Conservation (phyloP, 2,329 filamentous ascomycete species). For the Colletotrichum truncatum region DNA sequence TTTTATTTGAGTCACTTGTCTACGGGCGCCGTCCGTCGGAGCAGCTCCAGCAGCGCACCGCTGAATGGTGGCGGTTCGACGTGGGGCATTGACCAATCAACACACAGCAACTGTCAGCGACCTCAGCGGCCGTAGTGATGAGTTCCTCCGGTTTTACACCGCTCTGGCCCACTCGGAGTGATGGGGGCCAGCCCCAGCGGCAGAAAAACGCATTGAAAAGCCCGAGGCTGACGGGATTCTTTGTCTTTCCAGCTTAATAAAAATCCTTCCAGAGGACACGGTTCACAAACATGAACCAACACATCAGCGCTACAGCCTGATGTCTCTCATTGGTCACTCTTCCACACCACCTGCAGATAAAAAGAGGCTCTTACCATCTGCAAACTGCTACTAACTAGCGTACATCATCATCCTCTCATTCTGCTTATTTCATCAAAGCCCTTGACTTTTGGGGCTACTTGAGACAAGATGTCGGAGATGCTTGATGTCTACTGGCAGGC, state of each 20-base stretch:
- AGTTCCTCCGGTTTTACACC: conserved; percentile 24
- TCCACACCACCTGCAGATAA: conserved; percentile 22
- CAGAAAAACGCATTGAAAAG: conserved; percentile 29
- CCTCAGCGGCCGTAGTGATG: not conserved
- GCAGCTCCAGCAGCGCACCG: conserved; percentile 7
- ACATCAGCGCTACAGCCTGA: conserved; percentile 30
- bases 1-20: conserved; percentile 13
- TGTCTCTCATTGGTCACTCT: conserved; percentile 26
- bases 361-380: conserved; percentile 16
- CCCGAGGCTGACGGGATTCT: conserved; percentile 21
- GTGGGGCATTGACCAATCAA: conserved; percentile 30
- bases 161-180: conserved; percentile 21
- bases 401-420: conserved; percentile 23
- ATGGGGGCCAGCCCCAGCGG: conserved; percentile 4
- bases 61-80: not conserved
- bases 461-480: conserved; percentile 31
- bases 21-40: conserved; percentile 19
- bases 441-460: conserved; percentile 12
- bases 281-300: conserved; percentile 29
- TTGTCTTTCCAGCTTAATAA: conserved; percentile 19
- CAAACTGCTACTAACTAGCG: conserved; percentile 17
- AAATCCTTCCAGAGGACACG: conserved; percentile 28
- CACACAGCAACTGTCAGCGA: conserved; percentile 1
- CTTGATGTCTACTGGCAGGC: conserved; percentile 48
- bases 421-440: not conserved